Evolutionary conservation across 2,329 filamentous ascomycete species (phyloP).

Genomic region (Colletotrichum coccodes): DNA sequence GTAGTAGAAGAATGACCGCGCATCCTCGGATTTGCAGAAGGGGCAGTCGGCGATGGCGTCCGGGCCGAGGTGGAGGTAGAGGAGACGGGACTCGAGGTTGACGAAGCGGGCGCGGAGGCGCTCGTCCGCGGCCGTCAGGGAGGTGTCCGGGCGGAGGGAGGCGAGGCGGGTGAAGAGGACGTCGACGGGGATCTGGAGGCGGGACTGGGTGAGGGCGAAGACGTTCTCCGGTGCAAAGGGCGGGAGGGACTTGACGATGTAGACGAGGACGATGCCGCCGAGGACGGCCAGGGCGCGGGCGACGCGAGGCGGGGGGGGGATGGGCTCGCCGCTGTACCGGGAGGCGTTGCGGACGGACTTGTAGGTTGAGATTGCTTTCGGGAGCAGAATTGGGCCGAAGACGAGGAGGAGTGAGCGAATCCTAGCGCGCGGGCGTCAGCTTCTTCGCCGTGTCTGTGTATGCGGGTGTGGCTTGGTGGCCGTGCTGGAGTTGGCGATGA

Average conservation of each 20-base stretch:
- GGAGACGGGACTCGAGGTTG: constrained; percentile 75
- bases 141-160: constrained; percentile 57
- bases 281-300: constrained; percentile 71
- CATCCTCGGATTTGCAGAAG: constrained; percentile 83
- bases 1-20: constrained; percentile 81
- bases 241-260: constrained; percentile 72
- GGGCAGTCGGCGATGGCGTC: constrained; percentile 77
- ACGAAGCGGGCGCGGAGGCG: constrained; percentile 75
- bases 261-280: constrained; percentile 54
- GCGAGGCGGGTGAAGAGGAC: constrained; percentile 83
- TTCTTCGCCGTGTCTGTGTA: background rate
- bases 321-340: constrained; percentile 52
- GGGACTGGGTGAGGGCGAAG: constrained; percentile 80
- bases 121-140: constrained; percentile 69
- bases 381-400: constrained; percentile 78
- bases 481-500: background rate
- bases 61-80: constrained; percentile 88
- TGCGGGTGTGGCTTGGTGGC: background rate
- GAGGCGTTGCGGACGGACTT: constrained; percentile 61
- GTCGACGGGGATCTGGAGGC: constrained; percentile 85
- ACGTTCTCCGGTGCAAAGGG: constrained; percentile 81
- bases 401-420: constrained; percentile 67
- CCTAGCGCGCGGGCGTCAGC: constrained; percentile 41
- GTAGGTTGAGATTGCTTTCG: constrained; percentile 73
- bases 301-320: constrained; percentile 67